Evolutionary conservation across 805 yeast genomes (phyloP).

Genomic region (Zygosaccharomyces bailii): DNA sequence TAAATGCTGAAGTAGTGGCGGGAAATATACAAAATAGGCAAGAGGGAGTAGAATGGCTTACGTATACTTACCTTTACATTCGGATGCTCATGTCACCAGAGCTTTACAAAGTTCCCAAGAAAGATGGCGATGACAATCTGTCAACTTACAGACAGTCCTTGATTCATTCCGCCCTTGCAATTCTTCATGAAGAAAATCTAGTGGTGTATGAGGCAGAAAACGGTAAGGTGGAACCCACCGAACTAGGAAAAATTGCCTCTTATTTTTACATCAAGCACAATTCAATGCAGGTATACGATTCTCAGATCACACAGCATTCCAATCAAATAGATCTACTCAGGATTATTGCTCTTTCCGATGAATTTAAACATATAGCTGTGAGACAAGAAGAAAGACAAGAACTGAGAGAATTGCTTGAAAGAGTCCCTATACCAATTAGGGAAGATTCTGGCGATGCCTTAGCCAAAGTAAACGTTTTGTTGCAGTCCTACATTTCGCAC

Average conservation of each 20-base stretch:
- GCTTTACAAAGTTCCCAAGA: conserved; percentile 71
- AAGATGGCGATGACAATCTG: conserved; percentile 49
- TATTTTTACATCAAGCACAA: conserved; percentile 75
- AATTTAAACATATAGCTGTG: conserved; percentile 78
- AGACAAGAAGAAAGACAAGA: conserved; percentile 84
- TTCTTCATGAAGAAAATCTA: conserved; percentile 55
- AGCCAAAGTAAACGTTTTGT: conserved; percentile 72
- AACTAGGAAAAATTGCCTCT: conserved; percentile 80
- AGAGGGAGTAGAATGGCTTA: conserved; percentile 79
- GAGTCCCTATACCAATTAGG: conserved; percentile 82
- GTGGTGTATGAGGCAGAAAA: conserved; percentile 52
- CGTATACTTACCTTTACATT: conserved; percentile 71
- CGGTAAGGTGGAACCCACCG: conserved; percentile 55
- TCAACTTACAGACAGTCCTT: conserved; percentile 59
- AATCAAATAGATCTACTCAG: conserved; percentile 71
- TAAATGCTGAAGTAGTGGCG: conserved; percentile 83
- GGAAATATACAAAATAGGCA: conserved; percentile 59
- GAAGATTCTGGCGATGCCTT: conserved; percentile 66
- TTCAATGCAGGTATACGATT: conserved; percentile 67
- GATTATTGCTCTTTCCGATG: conserved; percentile 77
- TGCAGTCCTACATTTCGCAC: conserved; percentile 84
- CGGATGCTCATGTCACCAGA: conserved; percentile 73
- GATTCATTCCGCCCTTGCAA: conserved; percentile 68
- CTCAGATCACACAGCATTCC: conserved; percentile 59
- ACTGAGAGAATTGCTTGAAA: conserved; percentile 60